phyloP scores from a whole-genome alignment of 2,329 filamentous ascomycete species.

The Fusarium temperatum region DNA sequence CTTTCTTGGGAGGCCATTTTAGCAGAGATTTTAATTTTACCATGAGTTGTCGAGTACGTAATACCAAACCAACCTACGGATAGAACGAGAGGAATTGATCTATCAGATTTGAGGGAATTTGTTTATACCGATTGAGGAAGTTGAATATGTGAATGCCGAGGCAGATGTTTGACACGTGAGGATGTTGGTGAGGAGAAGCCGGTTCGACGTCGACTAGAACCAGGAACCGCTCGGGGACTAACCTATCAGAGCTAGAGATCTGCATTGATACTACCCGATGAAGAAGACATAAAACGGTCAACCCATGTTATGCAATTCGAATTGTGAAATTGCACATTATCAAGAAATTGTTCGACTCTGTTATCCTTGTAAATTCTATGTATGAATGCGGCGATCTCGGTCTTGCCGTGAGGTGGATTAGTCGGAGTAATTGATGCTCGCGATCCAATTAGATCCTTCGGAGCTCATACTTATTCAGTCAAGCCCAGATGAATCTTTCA shows the following conservation, averaged over 20 bases:
- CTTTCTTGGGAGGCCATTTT: conserved; percentile 23
- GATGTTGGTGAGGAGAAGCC: conserved; percentile 8
- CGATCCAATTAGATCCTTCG: background rate
- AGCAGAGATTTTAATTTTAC: conserved; percentile 30
- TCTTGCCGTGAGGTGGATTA: background rate
- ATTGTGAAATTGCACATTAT: background rate
- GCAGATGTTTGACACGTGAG: conserved; percentile 16
- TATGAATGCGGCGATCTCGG: background rate
- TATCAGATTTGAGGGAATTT: conserved; percentile 18
- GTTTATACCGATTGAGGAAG: conserved; percentile 20
- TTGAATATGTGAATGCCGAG: conserved; percentile 13
- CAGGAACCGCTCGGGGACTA: background rate
- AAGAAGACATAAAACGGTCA: background rate
- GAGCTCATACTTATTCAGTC: background rate
- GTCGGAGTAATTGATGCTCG: background rate
- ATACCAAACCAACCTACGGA: background rate
- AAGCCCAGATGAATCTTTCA: background rate
- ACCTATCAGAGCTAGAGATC: conserved; percentile 2
- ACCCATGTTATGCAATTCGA: background rate
- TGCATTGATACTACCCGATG: background rate
- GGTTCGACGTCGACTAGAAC: conserved; percentile 5
- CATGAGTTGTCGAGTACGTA: conserved; percentile 3
- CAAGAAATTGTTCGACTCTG: background rate
- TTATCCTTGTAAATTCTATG: background rate
- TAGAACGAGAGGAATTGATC: background rate